These are phyloP conservation scores for Glycyrrhiza uralensis DNA, from an alignment of 306 rosid genomes.

Conservation along the genomic window DNA sequence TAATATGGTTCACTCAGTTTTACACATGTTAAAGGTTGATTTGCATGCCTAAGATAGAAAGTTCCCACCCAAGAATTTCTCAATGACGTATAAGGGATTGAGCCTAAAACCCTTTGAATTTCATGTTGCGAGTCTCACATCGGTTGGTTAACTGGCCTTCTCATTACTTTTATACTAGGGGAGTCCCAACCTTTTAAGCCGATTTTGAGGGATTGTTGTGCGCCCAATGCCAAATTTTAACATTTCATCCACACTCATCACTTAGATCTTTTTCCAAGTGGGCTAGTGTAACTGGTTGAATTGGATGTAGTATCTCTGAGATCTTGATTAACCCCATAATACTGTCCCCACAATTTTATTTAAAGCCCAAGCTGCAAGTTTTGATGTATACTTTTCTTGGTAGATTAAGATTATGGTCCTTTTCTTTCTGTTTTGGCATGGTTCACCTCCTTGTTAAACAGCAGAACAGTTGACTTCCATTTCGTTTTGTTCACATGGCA, in stretches of 20 bases:
- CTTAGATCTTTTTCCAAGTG: neutral
- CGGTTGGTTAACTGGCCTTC: too few relatives aligned
- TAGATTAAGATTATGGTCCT: neutral
- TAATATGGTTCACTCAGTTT: neutral
- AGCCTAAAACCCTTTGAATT: neutral
- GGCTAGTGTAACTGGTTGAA: neutral
- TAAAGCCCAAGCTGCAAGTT: neutral
- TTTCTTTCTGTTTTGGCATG: neutral
- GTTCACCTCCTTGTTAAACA: neutral
- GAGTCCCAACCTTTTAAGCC: too few relatives aligned
- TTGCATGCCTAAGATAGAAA: neutral
- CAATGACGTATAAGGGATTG: neutral
- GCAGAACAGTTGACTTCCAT: neutral
- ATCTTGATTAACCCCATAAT: neutral
- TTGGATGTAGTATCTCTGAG: neutral
- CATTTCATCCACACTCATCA: neutral
- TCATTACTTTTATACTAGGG: too few relatives aligned
- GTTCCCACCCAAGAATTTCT: neutral
- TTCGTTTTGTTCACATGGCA: neutral
- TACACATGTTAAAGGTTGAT: neutral
- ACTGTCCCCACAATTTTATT: neutral
- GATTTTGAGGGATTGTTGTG: too few relatives aligned
- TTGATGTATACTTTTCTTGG: neutral
- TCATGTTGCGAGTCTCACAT: too few relatives aligned
- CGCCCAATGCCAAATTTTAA: too few relatives aligned